phyloP scores from a whole-genome alignment of 768 basidiomycete species.

The Rhizopogon rudus region DNA sequence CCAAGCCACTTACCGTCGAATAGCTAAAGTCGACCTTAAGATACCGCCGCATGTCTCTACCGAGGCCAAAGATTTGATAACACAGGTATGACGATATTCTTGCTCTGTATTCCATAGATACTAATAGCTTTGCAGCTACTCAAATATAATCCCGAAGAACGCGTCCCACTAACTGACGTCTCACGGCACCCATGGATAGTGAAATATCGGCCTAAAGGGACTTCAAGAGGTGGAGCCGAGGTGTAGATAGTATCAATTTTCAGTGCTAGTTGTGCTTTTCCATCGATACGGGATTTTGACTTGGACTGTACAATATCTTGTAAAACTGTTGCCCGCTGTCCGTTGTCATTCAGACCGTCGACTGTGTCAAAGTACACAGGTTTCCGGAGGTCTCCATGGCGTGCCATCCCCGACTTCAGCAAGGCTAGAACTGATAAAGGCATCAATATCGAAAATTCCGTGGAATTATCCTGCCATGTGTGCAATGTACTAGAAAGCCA shows the following conservation, averaged over 20 bases:
- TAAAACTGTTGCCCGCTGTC: not conserved
- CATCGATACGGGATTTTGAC: not conserved
- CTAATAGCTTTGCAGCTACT: conserved; percentile 54
- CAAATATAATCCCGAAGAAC: conserved; percentile 72
- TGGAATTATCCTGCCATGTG: too few relatives aligned
- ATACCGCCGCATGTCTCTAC: conserved; percentile 35
- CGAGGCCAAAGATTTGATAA: conserved; percentile 43
- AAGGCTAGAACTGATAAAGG: too few relatives aligned
- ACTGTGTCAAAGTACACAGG: too few relatives aligned
- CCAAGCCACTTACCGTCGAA: conserved; percentile 85
- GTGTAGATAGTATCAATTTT: conserved; percentile 7
- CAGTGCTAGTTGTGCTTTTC: not conserved
- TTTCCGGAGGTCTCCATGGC: too few relatives aligned
- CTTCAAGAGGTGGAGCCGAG: conserved; percentile 23
- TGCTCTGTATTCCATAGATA: conserved; percentile 6
- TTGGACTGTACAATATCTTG: not conserved
- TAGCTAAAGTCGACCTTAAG: conserved; percentile 78
- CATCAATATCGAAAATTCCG: too few relatives aligned
- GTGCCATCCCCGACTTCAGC: too few relatives aligned
- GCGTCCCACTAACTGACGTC: conserved; percentile 72
- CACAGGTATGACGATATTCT: conserved; percentile 25
- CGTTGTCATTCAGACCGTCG: too few relatives aligned
- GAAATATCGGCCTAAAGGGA: conserved; percentile 53
- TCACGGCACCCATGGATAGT: conserved; percentile 84
- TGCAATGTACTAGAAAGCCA: too few relatives aligned